phyloP scores from a whole-genome alignment of 139 green algal species.

The Marvania coccoides region DNA sequence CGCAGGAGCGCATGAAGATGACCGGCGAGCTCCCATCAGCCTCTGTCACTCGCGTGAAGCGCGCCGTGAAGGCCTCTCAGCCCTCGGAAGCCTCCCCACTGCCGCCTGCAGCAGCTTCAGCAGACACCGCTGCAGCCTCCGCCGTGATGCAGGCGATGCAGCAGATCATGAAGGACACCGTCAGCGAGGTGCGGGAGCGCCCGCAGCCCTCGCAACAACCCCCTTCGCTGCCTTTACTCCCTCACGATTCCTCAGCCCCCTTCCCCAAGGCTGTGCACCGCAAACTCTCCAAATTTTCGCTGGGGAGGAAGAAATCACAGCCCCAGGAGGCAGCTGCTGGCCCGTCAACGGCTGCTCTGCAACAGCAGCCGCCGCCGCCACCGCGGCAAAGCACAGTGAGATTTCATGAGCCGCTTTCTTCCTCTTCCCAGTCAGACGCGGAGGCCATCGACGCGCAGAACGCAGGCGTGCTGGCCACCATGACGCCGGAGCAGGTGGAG shows the following conservation, averaged over 20 bases:
- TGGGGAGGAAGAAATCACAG: slow-evolving; percentile 6
- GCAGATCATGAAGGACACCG: slow-evolving; percentile 1
- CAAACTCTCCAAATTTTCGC: slow-evolving; percentile 26
- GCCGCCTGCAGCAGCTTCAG: neutral
- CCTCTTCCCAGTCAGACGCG: no score
- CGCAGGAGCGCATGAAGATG: neutral
- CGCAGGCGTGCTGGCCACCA: slow-evolving; percentile 6
- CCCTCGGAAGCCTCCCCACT: neutral
- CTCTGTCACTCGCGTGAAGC: neutral
- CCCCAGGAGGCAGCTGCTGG: neutral
- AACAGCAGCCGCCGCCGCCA: neutral
- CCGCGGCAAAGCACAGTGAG: no score
- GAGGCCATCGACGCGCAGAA: slow-evolving; percentile 18
- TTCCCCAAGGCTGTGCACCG: slow-evolving; percentile 34
- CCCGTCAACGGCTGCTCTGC: neutral
- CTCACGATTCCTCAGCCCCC: no score
- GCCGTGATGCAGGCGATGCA: slow-evolving; percentile 4
- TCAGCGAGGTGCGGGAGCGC: slow-evolving; percentile 25
- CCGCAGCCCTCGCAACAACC: neutral
- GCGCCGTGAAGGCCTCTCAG: neutral
- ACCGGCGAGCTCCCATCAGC: neutral
- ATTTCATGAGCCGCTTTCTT: no score
- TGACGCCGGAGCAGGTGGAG: slow-evolving; percentile 19
- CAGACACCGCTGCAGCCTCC: neutral
- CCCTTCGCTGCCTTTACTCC: neutral